A percentile compares a stretch with the other conserved stretches of the same genome.
phyloP scores from a whole-genome alignment of 2,329 filamentous ascomycete genomes.

The Colletotrichum scovillei region DNA sequence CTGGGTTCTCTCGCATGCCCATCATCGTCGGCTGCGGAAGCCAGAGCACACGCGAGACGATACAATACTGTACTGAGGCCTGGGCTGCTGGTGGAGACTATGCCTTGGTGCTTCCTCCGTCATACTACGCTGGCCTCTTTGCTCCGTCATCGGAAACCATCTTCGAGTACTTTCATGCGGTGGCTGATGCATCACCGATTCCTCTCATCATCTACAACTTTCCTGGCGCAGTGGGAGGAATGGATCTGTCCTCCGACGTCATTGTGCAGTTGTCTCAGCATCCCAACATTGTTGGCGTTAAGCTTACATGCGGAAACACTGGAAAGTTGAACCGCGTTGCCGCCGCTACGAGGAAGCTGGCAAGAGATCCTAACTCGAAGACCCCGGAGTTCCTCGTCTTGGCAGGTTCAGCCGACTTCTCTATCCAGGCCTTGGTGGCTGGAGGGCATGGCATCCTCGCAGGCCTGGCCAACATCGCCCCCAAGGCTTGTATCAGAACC shows the following conservation, averaged over 20 bases:
- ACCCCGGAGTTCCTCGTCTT: slow-evolving; percentile 73
- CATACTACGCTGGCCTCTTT: slow-evolving; percentile 79
- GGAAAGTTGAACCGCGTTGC: slow-evolving; percentile 75
- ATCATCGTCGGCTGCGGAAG: slow-evolving; percentile 82
- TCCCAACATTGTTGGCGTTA: slow-evolving; percentile 75
- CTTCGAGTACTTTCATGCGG: slow-evolving; percentile 73
- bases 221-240: slow-evolving; percentile 70
- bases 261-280: slow-evolving; percentile 70
- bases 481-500: slow-evolving; percentile 72
- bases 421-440: slow-evolving; percentile 74
- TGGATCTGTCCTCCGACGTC: slow-evolving; percentile 73
- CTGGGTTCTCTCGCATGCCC: slow-evolving; percentile 74
- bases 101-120: slow-evolving; percentile 79
- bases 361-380: slow-evolving; percentile 45
- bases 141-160: slow-evolving; percentile 70
- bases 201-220: slow-evolving; percentile 78
- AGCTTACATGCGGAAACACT: slow-evolving; percentile 77
- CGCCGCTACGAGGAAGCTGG: slow-evolving; percentile 63
- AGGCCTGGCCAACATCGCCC: slow-evolving; percentile 78
- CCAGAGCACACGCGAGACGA: slow-evolving; percentile 79
- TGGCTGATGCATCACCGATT: slow-evolving; percentile 72
- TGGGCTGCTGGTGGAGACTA: slow-evolving; percentile 78
- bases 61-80: slow-evolving; percentile 77
- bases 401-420: slow-evolving; percentile 79
- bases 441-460: slow-evolving; percentile 79